Conservation (phyloP, 1,284 basidiomycete species). For the Apiotrichum mycotoxinovorans region DNA sequence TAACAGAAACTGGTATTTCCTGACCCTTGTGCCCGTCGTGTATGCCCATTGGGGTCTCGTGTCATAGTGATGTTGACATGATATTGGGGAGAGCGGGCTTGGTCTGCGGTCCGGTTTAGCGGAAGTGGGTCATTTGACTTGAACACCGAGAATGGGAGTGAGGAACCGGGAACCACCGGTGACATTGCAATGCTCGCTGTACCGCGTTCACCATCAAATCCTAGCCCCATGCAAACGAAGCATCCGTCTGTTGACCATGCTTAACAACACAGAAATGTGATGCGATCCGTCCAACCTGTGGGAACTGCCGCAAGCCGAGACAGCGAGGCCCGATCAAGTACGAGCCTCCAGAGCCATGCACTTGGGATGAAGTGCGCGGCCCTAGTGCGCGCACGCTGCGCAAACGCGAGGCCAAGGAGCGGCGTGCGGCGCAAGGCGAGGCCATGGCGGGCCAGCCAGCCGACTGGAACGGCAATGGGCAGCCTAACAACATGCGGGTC, state of each 20-base stretch:
- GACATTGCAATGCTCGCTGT: no score
- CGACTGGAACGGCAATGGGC: background rate
- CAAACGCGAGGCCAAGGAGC: conserved; percentile 24
- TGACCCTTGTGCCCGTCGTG: no score
- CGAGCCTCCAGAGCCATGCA: conserved; percentile 29
- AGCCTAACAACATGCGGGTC: background rate
- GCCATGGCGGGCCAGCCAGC: background rate
- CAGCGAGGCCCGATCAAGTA: conserved; percentile 26
- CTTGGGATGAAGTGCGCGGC: conserved; percentile 40
- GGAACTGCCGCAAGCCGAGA: conserved; percentile 39
- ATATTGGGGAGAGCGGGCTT: no score
- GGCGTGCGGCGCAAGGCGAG: background rate
- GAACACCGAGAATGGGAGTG: no score
- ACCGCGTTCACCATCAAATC: no score
- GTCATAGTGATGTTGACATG: no score
- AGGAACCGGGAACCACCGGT: no score
- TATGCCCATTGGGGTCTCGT: no score
- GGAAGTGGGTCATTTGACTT: no score
- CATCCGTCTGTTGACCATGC: background rate
- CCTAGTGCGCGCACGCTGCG: conserved; percentile 31
- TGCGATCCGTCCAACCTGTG: conserved; percentile 37
- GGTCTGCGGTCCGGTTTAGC: no score
- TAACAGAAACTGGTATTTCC: no score
- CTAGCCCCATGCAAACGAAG: background rate
- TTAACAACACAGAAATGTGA: conserved; percentile 39